Conservation (phyloP, 2,329 filamentous ascomycete species). For the Epichloe sibirici region DNA sequence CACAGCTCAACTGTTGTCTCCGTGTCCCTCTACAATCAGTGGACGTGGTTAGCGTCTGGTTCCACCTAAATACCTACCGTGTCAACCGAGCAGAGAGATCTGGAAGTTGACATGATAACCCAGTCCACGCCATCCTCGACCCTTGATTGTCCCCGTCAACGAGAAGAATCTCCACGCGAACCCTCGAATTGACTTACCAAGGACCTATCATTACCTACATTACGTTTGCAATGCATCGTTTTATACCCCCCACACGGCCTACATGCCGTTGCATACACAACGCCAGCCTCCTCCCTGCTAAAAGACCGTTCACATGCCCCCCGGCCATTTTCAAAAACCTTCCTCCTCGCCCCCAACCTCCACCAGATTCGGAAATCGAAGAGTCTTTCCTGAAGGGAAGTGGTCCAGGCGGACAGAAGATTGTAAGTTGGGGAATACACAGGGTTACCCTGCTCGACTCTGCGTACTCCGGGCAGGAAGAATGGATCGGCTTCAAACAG, state of each 20-base stretch:
- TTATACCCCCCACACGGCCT: background rate
- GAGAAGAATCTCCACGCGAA: background rate
- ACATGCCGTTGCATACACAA: background rate
- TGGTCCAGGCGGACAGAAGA: conserved; percentile 92
- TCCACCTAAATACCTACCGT: too few relatives aligned
- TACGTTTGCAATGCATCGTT: background rate
- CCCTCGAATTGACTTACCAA: background rate
- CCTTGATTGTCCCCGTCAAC: too few relatives aligned
- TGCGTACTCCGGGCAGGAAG: too few relatives aligned
- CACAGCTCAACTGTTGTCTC: too few relatives aligned
- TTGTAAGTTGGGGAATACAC: conserved; percentile 39
- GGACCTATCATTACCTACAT: background rate
- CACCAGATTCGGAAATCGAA: conserved; percentile 67
- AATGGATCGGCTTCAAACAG: too few relatives aligned
- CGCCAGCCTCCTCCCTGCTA: background rate
- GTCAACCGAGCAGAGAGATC: too few relatives aligned
- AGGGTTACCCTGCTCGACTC: too few relatives aligned
- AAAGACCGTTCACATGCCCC: conserved; percentile 20
- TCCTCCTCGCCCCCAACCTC: conserved; percentile 60
- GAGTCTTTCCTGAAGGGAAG: conserved; percentile 83
- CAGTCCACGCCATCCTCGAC: too few relatives aligned
- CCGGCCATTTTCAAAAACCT: conserved; percentile 35
- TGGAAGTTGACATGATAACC: too few relatives aligned
- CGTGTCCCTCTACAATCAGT: too few relatives aligned
- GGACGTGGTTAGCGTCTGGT: too few relatives aligned